Evolutionary conservation across 2,329 filamentous ascomycete genomes (phyloP), one percentile per base, ranked within the genome.

Genomic region (Clathrospora elynae): DNA sequence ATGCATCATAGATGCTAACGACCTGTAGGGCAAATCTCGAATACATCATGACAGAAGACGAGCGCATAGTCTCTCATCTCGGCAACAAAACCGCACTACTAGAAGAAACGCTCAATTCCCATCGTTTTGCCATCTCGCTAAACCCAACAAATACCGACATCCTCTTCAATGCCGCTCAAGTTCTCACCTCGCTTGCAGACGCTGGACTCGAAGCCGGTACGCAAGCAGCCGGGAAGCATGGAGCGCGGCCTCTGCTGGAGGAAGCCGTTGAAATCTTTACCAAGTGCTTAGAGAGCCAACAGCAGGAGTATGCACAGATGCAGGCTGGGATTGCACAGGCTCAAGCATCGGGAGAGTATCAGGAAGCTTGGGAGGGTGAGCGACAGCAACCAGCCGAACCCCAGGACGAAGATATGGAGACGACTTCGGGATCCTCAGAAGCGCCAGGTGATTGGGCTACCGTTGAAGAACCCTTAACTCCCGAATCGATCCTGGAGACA

Each of bases 121-220:
- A 88, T 64, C 77, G 78, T 41, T 77, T 79, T 61, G 85, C 85
- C 3, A 68, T 85, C 18, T 67, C 66, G 1, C 65, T 88, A 19
- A 78, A 84, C 14, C 75, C 79, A 34, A 76, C 82, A 26, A 87
- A 87, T 61, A 74, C 83, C 1, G 85, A 90, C 66, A 76, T 82
- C 4, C 71, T 87, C 6, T 90, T 88, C 73, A 90, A 89, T 61
- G 84, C 82, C 5, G 83, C 81, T 1, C 86, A 88, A 66, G 82
- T 87, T 3, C 72, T 88, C 24, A 85, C 81, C 0, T 82, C 79
- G 49, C 72, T 88, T 24, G 84, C 82, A 1, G 86, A 89, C 70
- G 73, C 73, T 2, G 63, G 81, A 6, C 73, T 78, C 1, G 79
- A 83, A 35, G 74, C 75, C n/a, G 76, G 75, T 28, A 75, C 77